These are phyloP conservation scores for Paecilomyces dactylethromorphus DNA, from an alignment of 2,329 filamentous ascomycete species.

Conservation along the genomic window DNA sequence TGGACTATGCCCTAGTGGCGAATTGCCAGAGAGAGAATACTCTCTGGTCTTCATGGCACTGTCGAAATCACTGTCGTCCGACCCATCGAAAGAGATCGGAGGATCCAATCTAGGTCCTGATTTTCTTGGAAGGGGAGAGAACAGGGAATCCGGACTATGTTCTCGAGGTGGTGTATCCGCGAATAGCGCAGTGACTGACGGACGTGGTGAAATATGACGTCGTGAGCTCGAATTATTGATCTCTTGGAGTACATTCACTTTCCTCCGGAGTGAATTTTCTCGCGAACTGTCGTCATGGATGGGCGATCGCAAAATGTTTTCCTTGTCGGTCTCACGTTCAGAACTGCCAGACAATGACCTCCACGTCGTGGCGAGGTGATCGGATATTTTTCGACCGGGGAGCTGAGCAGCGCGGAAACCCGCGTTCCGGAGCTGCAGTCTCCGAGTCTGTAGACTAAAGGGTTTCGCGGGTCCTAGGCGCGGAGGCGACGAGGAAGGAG, in stretches of 20 bases:
- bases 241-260: conserved; percentile 22
- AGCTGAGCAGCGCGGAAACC: conserved; percentile 19
- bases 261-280: conserved; percentile 8
- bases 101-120: conserved; percentile 6
- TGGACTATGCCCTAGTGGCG: background rate
- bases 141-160: background rate
- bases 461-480: conserved; percentile 7
- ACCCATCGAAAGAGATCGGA: conserved; percentile 3
- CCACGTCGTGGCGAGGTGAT: conserved; percentile 13
- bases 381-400: conserved; percentile 12
- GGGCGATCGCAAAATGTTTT: conserved; percentile 5
- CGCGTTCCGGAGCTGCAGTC: conserved; percentile 21
- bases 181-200: conserved; percentile 14
- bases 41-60: conserved; percentile 4
- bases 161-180: conserved; percentile 9
- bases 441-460: conserved; percentile 19
- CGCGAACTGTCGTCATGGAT: background rate
- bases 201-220: conserved; percentile 11
- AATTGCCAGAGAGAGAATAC: background rate
- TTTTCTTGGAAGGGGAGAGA: background rate
- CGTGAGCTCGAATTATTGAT: conserved; percentile 21
- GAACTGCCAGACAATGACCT: conserved; percentile 9
- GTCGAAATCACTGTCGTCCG: conserved; percentile 1
- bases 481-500: conserved; percentile 10
- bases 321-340: conserved; percentile 13